These are phyloP conservation scores for Jatropha multifida DNA, from an alignment of 441 rosid genomes.

Conservation along the genomic window DNA sequence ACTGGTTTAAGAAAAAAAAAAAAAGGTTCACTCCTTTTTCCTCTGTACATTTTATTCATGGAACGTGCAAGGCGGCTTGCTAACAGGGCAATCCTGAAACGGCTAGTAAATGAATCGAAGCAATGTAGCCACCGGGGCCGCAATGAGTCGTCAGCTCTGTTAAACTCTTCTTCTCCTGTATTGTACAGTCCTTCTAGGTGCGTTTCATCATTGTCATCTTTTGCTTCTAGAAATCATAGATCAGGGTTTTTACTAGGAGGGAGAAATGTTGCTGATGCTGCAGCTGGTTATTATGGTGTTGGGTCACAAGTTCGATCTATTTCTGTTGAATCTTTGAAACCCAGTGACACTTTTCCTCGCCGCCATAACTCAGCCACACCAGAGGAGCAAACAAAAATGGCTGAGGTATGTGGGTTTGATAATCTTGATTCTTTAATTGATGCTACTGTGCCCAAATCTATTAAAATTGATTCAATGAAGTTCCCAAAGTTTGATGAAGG, in stretches of 20 bases:
- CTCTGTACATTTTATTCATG: constrained; percentile 38
- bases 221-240: constrained; percentile 33
- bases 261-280: constrained; percentile 23
- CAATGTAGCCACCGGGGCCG: constrained; percentile 39
- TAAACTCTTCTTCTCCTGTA: constrained; percentile 35
- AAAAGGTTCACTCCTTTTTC: background rate
- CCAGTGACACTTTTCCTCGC: constrained; percentile 77
- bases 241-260: constrained; percentile 37
- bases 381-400: constrained; percentile 80
- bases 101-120: constrained; percentile 58
- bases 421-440: constrained; percentile 68
- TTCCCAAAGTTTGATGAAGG: constrained; percentile 88
- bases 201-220: constrained; percentile 69
- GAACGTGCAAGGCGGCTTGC: constrained; percentile 92
- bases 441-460: constrained; percentile 92
- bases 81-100: constrained; percentile 70
- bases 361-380: constrained; percentile 95
- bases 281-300: constrained; percentile 22
- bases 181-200: constrained; percentile 64
- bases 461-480: constrained; percentile 76
- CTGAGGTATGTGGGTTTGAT: constrained; percentile 67
- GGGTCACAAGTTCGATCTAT: constrained; percentile 60
- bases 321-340: constrained; percentile 69
- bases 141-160: constrained; percentile 29
- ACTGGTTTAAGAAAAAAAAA: constrained; percentile 2